phyloP scores from a whole-genome alignment of 106 monocot genomes.

The Cymbidium sinense region DNA sequence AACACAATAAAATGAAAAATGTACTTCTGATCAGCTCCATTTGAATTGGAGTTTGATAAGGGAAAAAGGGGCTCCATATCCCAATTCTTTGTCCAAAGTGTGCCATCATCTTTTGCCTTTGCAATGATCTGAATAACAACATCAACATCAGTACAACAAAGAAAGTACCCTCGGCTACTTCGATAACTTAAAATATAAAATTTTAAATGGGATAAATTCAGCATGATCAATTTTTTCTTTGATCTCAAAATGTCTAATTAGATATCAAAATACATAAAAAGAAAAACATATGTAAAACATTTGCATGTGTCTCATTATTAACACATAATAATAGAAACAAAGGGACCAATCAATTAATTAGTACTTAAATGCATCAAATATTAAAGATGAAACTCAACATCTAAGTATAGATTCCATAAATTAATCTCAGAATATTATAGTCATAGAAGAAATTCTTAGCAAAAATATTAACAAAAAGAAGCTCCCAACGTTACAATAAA shows the following conservation, averaged over 20 bases:
- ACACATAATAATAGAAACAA: neutral
- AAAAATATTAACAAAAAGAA: neutral
- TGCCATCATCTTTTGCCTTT: conserved; percentile 74
- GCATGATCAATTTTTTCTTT: neutral
- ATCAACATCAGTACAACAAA: conserved; percentile 6
- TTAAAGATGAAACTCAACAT: neutral
- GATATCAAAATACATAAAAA: neutral
- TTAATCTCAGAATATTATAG: neutral
- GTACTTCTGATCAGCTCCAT: conserved; percentile 40
- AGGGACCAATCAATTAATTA: neutral
- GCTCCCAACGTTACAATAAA: neutral
- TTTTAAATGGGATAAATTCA: neutral
- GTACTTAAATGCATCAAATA: conserved; percentile 3
- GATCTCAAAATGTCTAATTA: neutral
- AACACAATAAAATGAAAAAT: conserved; percentile 8
- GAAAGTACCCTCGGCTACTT: neutral
- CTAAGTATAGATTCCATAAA: neutral
- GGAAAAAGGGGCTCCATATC: conserved; percentile 87
- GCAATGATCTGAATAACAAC: conserved; percentile 50
- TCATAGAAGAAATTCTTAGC: neutral
- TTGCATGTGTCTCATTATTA: neutral
- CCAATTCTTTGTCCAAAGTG: conserved; percentile 86
- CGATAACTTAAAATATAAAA: neutral
- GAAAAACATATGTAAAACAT: neutral
- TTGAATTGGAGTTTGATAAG: conserved; percentile 32